Conservation (phyloP, 2,329 filamentous ascomycete genomes). For the Intubia oerlemansii region DNA sequence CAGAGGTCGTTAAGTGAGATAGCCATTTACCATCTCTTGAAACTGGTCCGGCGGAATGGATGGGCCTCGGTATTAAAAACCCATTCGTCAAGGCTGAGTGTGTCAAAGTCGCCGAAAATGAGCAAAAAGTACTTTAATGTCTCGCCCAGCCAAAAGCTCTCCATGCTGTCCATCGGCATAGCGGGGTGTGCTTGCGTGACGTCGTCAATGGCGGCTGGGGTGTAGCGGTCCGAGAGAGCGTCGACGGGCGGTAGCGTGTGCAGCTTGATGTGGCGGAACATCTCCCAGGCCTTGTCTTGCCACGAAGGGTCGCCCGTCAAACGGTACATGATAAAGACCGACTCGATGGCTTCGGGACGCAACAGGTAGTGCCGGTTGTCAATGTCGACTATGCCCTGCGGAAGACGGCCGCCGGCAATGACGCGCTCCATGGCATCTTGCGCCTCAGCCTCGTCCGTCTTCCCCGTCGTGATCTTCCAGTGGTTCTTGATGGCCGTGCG, state of each 20-base stretch:
- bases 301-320: constrained; percentile 44
- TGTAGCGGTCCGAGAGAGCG: constrained; percentile 16
- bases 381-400: constrained; percentile 32
- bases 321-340: constrained; percentile 57
- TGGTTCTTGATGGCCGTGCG: constrained; percentile 7
- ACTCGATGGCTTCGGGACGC: constrained; percentile 61
- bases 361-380: constrained; percentile 39
- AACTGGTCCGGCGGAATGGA: constrained; percentile 20
- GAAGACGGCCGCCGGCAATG: constrained; percentile 23
- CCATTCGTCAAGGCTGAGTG: constrained; percentile 39
- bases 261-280: constrained; percentile 44
- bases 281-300: constrained; percentile 50
- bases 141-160: constrained; percentile 55
- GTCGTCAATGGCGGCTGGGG: constrained; percentile 44
- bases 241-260: constrained; percentile 30
- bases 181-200: constrained; percentile 25
- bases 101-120: constrained; percentile 34
- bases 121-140: constrained; percentile 48
- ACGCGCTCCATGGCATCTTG: constrained; percentile 14
- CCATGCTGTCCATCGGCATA: constrained; percentile 38
- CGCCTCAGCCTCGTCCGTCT: constrained; percentile 1
- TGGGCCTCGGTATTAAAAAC: constrained; percentile 38
- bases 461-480: constrained; percentile 3
- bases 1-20: too few species aligned
- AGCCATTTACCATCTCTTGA: too few species aligned